Conservation (phyloP, 1,284 basidiomycete genomes). For the Pascua guehoae region DNA sequence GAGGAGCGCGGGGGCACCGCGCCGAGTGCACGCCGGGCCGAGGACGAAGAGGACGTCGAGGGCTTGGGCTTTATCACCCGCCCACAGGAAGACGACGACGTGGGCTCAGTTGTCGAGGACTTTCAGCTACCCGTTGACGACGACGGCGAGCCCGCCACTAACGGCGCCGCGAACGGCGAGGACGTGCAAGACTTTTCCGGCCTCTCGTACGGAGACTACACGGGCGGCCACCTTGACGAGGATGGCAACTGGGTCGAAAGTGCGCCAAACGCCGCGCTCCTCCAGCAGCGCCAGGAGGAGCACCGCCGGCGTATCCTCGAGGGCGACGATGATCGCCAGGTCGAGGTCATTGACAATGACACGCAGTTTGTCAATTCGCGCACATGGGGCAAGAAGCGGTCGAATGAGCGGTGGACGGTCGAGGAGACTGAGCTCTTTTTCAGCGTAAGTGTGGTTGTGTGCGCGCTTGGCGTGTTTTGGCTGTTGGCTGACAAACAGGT, state of each 20-base stretch:
- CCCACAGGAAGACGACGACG: slow-evolving; percentile 21
- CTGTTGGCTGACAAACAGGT: slow-evolving; percentile 31
- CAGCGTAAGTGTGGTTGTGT: slow-evolving; percentile 36
- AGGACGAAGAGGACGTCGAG: slow-evolving; percentile 25
- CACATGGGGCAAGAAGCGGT: slow-evolving; percentile 25
- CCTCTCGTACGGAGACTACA: slow-evolving; percentile 10
- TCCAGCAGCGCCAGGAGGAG: slow-evolving; percentile 22
- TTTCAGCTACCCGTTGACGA: slow-evolving; percentile 20
- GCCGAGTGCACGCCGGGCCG: slow-evolving; percentile 2
- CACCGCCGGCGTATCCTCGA: slow-evolving; percentile 22
- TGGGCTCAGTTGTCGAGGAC: slow-evolving; percentile 15
- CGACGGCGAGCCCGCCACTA: background rate
- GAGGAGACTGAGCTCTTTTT: slow-evolving; percentile 37
- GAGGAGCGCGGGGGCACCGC: slow-evolving; percentile 1
- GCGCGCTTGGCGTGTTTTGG: too few species aligned
- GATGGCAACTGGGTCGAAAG: slow-evolving; percentile 18
- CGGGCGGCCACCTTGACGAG: slow-evolving; percentile 18
- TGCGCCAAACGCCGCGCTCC: background rate
- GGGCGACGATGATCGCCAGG: slow-evolving; percentile 21
- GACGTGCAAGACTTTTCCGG: slow-evolving; percentile 14
- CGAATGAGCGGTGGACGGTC: slow-evolving; percentile 28
- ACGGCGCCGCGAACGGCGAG: background rate
- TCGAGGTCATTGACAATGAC: slow-evolving; percentile 33
- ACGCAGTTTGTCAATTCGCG: slow-evolving; percentile 35
- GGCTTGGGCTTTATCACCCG: slow-evolving; percentile 19